Base-by-base conservation (phyloP, 2,329 filamentous ascomycete genomes). In the Epichloe uncinata region DNA sequence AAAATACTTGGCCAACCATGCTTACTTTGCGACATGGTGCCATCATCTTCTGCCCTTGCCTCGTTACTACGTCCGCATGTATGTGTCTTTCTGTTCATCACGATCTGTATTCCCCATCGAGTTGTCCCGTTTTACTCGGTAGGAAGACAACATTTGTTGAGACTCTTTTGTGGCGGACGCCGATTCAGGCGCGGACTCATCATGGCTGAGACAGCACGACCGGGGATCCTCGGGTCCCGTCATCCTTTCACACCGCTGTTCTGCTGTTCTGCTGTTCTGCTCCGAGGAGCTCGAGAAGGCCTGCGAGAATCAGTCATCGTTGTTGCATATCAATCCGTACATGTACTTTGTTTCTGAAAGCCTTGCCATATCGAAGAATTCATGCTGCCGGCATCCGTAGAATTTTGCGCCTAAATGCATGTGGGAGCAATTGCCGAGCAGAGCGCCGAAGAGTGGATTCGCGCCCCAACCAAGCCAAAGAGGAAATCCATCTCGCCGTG, bases 201-300 rank as follows among this genome's bases (percentile, higher is more conserved):
- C 6, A 47, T 52, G 50, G 50, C 50, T 52, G 50, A 52, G 50
- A 52, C 50, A 46, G 47, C 45, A 38, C 47, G 35, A 47, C 47
- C 12, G 41, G 47, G 43, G 37, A 33, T 33, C 20, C 30, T 35
- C 35, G 42, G 11, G 16, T 30, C 42, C 16, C 36, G 30, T 16
- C 13, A 26, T 45, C 20, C 36, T 42, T 43, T 49, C 50, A 46
- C 50, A 52, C 50, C 50, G 50, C 50, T 52, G 41, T 34, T 48
- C 40, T 48, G 26, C 42, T 45, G 16, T 16, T 16, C 16, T 16
- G 50, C 50, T 52, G 41, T 34, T 48, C 40, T 48, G 26, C 42
- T 45, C 33, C 16, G 35, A 35, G 12, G 26, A 22, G 9, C 33
- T 26, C 22, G 4, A 45, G 20, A 45, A 35, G 5, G 12, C 8